Conservation (phyloP, 805 yeast species). For the Starmerella floricola region DNA sequence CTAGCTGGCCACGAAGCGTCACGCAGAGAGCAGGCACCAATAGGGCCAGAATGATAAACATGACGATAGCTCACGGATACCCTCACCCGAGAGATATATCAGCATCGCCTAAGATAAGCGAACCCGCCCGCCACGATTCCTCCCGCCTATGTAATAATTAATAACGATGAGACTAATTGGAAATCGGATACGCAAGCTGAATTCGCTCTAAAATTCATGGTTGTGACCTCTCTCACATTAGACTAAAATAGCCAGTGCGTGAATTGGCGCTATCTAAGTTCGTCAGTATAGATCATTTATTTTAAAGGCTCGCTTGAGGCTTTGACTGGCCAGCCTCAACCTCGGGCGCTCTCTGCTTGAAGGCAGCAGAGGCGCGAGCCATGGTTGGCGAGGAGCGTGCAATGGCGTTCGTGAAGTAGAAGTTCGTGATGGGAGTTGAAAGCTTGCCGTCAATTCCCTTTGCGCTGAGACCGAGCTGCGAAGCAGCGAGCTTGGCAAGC, state of each 20-base stretch:
- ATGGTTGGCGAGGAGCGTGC: slow-evolving; percentile 80
- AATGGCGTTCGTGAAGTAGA: slow-evolving; percentile 78
- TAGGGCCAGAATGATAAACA: neutral
- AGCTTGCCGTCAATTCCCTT: slow-evolving; percentile 33
- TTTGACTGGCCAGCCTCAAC: slow-evolving; percentile 1
- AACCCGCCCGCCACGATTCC: no score
- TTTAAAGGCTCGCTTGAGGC: slow-evolving; percentile 3
- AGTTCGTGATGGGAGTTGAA: slow-evolving; percentile 64
- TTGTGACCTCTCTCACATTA: no score
- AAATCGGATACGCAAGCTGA: no score
- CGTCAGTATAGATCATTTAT: no score
- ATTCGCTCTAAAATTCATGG: no score
- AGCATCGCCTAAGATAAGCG: no score
- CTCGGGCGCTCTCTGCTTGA: slow-evolving; percentile 7
- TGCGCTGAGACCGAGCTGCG: slow-evolving; percentile 29
- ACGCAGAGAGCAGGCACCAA: slow-evolving; percentile 6
- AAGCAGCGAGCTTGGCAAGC: slow-evolving; percentile 40
- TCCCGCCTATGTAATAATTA: no score
- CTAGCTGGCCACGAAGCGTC: slow-evolving; percentile 8
- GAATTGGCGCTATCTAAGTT: no score
- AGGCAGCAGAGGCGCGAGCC: slow-evolving; percentile 66
- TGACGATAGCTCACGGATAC: neutral
- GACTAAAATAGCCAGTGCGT: no score
- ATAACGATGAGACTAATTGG: no score
- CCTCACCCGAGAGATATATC: no score